Percentiles rank a stretch among this genome's conserved stretches.
Conservation (phyloP, 2,329 filamentous ascomycete species). For the Berkeleyomyces rouxiae region DNA sequence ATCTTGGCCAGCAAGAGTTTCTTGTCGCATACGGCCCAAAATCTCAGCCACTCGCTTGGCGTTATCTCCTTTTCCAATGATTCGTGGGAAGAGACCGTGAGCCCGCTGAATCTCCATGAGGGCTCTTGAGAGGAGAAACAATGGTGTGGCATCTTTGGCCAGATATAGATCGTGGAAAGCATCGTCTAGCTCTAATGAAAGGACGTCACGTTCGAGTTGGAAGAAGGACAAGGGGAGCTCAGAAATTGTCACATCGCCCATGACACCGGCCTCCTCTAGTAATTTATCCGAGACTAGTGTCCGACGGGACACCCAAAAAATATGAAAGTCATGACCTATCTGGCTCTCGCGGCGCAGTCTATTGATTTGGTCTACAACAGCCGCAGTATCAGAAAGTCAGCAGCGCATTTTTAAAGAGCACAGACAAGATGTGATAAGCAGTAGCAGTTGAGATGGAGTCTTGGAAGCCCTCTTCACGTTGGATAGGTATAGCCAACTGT, state of each 20-base stretch:
- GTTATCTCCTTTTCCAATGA: conserved; percentile 90
- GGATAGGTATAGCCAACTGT: background rate
- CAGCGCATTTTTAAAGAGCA: background rate
- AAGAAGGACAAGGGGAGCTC: conserved; percentile 84
- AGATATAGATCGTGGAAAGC: conserved; percentile 79
- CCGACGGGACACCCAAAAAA: conserved; percentile 88
- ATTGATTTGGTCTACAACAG: conserved; percentile 63
- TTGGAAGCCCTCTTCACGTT: background rate
- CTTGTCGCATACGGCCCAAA: conserved; percentile 78
- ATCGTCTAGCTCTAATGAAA: conserved; percentile 80
- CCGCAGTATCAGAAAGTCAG: conserved; percentile 13
- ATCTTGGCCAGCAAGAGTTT: conserved; percentile 66
- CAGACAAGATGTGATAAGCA: background rate
- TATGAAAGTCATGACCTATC: conserved; percentile 85
- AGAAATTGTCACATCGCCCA: conserved; percentile 78
- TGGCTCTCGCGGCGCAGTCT: conserved; percentile 74
- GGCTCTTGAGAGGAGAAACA: conserved; percentile 75
- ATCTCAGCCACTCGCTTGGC: conserved; percentile 78
- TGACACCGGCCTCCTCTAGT: conserved; percentile 78
- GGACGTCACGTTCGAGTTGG: conserved; percentile 74
- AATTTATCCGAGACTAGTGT: conserved; percentile 84
- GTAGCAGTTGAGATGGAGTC: background rate
- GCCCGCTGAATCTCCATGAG: conserved; percentile 87
- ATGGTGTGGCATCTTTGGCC: conserved; percentile 77
- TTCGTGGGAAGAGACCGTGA: conserved; percentile 84